Base-by-base conservation (phyloP, 805 yeast genomes). In the Metschnikowia proteae region DNA sequence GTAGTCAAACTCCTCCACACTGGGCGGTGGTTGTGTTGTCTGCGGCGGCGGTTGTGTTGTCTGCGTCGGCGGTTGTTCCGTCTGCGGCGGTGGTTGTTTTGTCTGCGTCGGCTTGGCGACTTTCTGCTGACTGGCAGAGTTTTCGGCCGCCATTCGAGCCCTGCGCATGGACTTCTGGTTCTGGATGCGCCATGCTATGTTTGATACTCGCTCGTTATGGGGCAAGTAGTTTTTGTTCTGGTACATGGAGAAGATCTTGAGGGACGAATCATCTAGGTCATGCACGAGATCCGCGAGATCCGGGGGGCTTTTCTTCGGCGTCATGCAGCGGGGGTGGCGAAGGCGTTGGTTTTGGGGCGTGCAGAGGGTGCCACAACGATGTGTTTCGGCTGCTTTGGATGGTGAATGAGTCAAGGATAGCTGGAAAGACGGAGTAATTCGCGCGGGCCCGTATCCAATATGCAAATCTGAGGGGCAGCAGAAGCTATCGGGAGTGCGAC, bases 121-220 rank as follows among this genome's bases (percentile, higher is more conserved):
- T 31, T 44, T 36, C 25, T 27, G 31, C 26, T 37, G 23, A 3
- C 22, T 6, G 29, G 25, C 37, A 28, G 37, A 13, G 34, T 31
- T 28, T 38, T 54, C 29, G 37, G 13, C 8, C 36, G 50, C 22
- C 46, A 31, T n/a, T 28, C 37, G 40, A 13, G 31, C 43, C 36
- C 48, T 45, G 32, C 45, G 46, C 46, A 67, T 33, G 34, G 63
- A 25, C 51, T 72, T 72, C 36, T 59, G 60, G 55, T 70, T 73
- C 43, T 73, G 75, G 48, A 73, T 71, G 47, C 78, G 61, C 76
- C 76, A 72, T 6, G 78, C 76, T 11, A 73, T 65, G 56, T 73
- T 73, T 34, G 68, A 60, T 27, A 73, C 71, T 37, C 78, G 59
- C 49, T 70, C 62, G 52, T 66, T 70, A 54, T 73, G 73, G 6